Base-by-base conservation (phyloP, 768 basidiomycete species). In the Suillus weaverae region DNA sequence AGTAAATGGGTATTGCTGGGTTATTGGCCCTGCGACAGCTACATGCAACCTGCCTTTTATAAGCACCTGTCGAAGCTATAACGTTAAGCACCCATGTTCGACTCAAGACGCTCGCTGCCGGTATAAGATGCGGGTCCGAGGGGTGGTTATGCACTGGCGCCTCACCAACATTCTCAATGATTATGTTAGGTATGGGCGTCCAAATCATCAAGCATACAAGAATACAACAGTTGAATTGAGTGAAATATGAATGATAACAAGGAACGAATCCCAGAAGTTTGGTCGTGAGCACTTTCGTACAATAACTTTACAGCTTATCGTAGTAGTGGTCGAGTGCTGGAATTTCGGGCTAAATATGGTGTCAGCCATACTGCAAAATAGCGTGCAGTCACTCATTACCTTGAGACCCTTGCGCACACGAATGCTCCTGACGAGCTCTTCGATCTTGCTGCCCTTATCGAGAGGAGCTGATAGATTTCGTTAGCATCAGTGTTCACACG, bases 401-500 rank as follows among this genome's bases (percentile, higher is more conserved):
- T 95, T 97, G 78, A 97, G 92, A 84, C 95, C 95, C 82, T 99
- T 99, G 81, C 97, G 89, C 32, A 79, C 84, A 76, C 97, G 91
- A 81, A 99, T 94, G 71, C 78, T 78, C 67, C 77, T 86, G 54
- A 94, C 94, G 64, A 98, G 80, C 56, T 90, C 87, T 81, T 96
- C 94, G 69, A 95, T 80, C 85, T 96, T 95, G 82, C 86, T 86
- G 71, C 94, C 95, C 83, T 94, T 93, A 57, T 98, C 96, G 70
- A 91, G 85, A 69, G 87, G 92, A 69, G 88, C 91, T 87, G 71
- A 62, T 67, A 32, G 64, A 62, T 62, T 35, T 55, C 54, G 38
- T 72, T 20, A 67, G 62, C 32, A 36, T 61, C 22, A 5, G 43
- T 35, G 32, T 13, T 32, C 54, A 22, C 2, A 59, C 32, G 41